phyloP scores from a whole-genome alignment of 2,329 filamentous ascomycete species.

The Aspergillus sp. region DNA sequence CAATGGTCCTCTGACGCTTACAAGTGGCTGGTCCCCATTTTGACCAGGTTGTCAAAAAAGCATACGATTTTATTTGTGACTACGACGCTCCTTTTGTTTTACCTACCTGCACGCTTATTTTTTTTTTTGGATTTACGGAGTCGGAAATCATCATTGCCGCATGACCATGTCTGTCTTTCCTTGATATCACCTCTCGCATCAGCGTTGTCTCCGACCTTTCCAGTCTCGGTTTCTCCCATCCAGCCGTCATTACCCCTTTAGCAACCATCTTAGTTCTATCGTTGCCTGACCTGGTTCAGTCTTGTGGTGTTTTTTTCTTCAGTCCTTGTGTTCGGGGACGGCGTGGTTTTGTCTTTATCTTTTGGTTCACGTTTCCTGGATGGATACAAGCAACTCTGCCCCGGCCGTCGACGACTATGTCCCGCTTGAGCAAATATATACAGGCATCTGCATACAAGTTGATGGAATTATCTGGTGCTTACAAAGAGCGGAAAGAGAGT shows the following conservation, averaged over 20 bases:
- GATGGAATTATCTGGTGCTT: background rate
- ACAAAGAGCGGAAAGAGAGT: background rate
- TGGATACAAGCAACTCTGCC: background rate
- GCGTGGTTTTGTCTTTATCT: background rate
- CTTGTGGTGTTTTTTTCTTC: background rate
- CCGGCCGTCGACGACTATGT: background rate
- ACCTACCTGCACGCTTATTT: constrained; percentile 7
- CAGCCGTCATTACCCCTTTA: constrained; percentile 5
- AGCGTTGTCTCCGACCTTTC: constrained; percentile 14
- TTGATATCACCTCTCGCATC: constrained; percentile 8
- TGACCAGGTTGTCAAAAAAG: constrained; percentile 29
- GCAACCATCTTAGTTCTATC: constrained; percentile 5
- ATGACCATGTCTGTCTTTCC: constrained; percentile 17
- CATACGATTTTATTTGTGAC: constrained; percentile 24
- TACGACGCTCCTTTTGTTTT: constrained; percentile 24
- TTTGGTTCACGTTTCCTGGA: background rate
- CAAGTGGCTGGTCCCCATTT: constrained; percentile 27
- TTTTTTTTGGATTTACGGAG: constrained; percentile 20
- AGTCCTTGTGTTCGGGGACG: background rate
- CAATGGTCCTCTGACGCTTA: constrained; percentile 25
- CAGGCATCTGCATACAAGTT: constrained; percentile 1
- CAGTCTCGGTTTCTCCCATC: constrained; percentile 15
- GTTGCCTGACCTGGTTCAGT: constrained; percentile 20
- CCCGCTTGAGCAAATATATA: background rate
- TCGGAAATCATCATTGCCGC: constrained; percentile 18